phyloP scores from a whole-genome alignment of 2,329 filamentous ascomycete genomes.

The Xylaria sp. region DNA sequence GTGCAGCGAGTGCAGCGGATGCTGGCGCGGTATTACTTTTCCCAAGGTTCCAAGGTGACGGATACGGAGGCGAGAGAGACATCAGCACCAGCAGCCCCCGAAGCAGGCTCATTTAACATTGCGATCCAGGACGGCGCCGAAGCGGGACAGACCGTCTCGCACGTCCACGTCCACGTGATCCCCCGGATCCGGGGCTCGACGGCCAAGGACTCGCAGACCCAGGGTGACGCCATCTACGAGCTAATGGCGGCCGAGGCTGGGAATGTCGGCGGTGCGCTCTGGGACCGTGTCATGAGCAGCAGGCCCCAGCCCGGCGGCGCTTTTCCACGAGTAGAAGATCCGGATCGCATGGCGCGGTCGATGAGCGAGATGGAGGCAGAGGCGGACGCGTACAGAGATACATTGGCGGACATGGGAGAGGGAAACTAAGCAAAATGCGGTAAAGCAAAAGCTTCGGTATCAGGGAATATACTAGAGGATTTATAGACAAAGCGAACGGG shows the following conservation, averaged over 20 bases:
- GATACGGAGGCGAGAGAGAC: neutral
- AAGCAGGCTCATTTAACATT: constrained; percentile 84
- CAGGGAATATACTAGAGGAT: constrained; percentile 16
- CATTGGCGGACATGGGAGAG: constrained; percentile 55
- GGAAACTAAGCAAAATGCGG: constrained; percentile 44
- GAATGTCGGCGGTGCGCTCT: constrained; percentile 77
- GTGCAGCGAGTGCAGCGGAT: constrained; percentile 85
- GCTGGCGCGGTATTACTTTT: constrained; percentile 69
- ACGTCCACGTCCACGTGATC: constrained; percentile 83
- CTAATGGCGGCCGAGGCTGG: constrained; percentile 86
- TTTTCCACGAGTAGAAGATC: constrained; percentile 78
- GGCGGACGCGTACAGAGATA: constrained; percentile 71
- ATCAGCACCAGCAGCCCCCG: constrained; percentile 56
- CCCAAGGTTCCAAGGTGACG: constrained; percentile 4
- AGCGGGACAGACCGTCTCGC: constrained; percentile 92
- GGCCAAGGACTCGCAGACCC: constrained; percentile 43
- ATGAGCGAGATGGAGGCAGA: constrained; percentile 83
- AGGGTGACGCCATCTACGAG: constrained; percentile 71
- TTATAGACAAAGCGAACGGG: constrained; percentile 22
- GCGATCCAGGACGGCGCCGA: constrained; percentile 93
- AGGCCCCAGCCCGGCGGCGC: constrained; percentile 62
- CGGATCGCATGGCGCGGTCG: constrained; percentile 71
- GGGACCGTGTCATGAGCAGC: constrained; percentile 37
- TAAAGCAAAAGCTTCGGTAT: constrained; percentile 7
- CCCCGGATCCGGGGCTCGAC: constrained; percentile 49